Evolutionary conservation across 2,329 filamentous ascomycete genomes (phyloP), one percentile per base, ranked within the genome.

Genomic region (Diatrype stigma): DNA sequence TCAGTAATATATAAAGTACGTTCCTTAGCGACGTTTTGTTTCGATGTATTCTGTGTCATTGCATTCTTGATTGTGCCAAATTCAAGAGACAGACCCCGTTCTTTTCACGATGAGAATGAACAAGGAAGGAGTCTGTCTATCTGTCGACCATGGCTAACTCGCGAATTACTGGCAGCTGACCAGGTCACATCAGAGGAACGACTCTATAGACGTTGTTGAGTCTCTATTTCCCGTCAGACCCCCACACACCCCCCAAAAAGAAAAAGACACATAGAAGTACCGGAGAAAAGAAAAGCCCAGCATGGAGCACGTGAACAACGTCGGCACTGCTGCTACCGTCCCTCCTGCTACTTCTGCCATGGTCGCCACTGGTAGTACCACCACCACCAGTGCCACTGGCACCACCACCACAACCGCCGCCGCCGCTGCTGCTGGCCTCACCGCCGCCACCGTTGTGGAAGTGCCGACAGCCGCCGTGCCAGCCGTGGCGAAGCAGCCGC

Each of bases 231-330:
- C 37, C 26, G 23, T 7, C 26, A 22, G 6, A 30, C 26, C 5
- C 26, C 12, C 26, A 22, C 26, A 30, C 26, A 30, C 26, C n/a
- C n/a, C 30, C 30, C 30, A 14, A 34, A 7, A 34, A 34, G 14
- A 14, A 37, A 37, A 17, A 37, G 6, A 6, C n/a, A 4, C 34
- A 37, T 16, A 37, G 14, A 6, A 16, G n/a, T 37, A 60, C 54
- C 55, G 57, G 49, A 59, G 55, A 51, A 45, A 52, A 30, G 26
- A 5, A 30, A 30, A 10, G 59, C 62, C 65, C 67, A 73, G 61
- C 67, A 78, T 78, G 75, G 73, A 71, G 65, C 69, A 70, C 55
- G 63, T 69, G 44, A 67, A 56, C 49, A 68, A 52, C 49, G 60
- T 48, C 47, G 57, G 35, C 45, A 62, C 62, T 51, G 66, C 60